Evolutionary conservation across 2,329 filamentous ascomycete species (phyloP).

Genomic region (Coniochaeta sp.): DNA sequence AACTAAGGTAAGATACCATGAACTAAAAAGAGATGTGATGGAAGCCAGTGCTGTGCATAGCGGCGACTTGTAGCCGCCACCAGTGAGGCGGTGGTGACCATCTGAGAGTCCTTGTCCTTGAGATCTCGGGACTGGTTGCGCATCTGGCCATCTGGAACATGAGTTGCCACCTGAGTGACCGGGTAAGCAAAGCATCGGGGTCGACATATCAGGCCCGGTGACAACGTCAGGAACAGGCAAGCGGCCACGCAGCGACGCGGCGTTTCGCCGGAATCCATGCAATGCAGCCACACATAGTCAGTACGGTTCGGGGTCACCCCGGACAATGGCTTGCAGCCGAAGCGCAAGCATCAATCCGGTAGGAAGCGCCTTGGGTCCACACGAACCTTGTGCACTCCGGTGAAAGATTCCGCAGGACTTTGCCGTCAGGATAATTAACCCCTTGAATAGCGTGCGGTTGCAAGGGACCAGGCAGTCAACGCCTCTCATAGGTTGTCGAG

Average conservation of each 20-base stretch:
- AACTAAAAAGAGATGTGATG: not conserved
- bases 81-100: not conserved
- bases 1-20: not conserved
- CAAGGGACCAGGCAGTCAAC: not conserved
- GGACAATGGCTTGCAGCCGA: not conserved
- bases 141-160: not conserved
- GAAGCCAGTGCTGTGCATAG: not conserved
- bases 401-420: not conserved
- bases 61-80: not conserved
- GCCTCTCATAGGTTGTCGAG: not conserved
- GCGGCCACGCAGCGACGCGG: not conserved
- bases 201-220: not conserved
- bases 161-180: not conserved
- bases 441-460: not conserved
- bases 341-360: not conserved
- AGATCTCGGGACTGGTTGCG: not conserved
- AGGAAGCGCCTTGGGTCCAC: not conserved
- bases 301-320: not conserved
- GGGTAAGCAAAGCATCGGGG: not conserved
- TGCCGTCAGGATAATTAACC: not conserved
- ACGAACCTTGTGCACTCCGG: not conserved
- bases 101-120: not conserved
- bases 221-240: not conserved
- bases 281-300: not conserved
- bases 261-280: not conserved